phyloP scores from a whole-genome alignment of 2,329 filamentous ascomycete genomes.

The Alternaria metachromatica region DNA sequence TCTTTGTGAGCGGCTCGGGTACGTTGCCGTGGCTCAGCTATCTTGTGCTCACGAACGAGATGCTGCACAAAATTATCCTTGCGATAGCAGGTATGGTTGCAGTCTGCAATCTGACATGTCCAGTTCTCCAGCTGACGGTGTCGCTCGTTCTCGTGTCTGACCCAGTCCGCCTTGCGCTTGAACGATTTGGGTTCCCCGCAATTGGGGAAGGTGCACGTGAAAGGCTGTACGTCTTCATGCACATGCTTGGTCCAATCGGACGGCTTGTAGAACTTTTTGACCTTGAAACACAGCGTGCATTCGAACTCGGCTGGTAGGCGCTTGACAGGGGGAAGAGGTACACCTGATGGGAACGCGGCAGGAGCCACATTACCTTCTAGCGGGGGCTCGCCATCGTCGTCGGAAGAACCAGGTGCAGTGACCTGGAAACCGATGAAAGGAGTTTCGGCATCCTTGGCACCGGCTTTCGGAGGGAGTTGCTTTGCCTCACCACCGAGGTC shows the following conservation, averaged over 20 bases:
- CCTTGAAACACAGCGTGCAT: conserved; percentile 84
- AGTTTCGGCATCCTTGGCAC: conserved; percentile 65
- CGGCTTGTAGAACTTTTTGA: conserved; percentile 86
- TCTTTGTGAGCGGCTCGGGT: conserved; percentile 53
- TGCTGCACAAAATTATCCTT: conserved; percentile 95
- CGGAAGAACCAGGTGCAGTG: conserved; percentile 61
- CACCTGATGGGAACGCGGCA: conserved; percentile 79
- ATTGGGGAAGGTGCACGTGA: conserved; percentile 86
- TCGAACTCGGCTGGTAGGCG: conserved; percentile 86
- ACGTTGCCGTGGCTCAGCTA: conserved; percentile 80
- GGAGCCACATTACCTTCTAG: conserved; percentile 72
- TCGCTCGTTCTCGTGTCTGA: conserved; percentile 89
- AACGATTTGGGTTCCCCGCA: conserved; percentile 89
- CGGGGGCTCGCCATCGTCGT: conserved; percentile 70
- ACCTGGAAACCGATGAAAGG: conserved; percentile 62
- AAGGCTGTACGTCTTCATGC: conserved; percentile 90
- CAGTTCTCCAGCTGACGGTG: conserved; percentile 92
- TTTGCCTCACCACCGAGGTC: conserved; percentile 70
- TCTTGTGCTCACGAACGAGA: conserved; percentile 88
- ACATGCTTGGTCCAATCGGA: conserved; percentile 98
- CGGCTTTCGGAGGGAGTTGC: conserved; percentile 66
- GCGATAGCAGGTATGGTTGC: conserved; percentile 80
- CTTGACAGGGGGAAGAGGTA: conserved; percentile 79
- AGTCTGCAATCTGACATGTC: conserved; percentile 82
- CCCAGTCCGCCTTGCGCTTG: conserved; percentile 95